These are phyloP conservation scores for Lonicera japonica DNA, from an alignment of 129 eudicot genomes.

Conservation along the genomic window DNA sequence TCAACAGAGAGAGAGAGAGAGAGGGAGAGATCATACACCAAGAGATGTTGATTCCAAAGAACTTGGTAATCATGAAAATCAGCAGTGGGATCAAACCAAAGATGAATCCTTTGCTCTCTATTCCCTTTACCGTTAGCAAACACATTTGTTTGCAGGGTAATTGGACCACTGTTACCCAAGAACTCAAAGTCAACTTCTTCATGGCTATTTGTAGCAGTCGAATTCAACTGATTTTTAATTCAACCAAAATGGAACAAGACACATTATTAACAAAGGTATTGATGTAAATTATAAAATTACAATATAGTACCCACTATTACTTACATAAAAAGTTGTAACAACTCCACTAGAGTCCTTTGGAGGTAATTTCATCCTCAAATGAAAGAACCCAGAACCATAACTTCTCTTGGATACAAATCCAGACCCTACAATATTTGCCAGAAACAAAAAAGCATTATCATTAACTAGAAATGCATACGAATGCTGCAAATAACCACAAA, in stretches of 20 bases:
- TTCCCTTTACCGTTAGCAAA: slow-evolving; percentile 31
- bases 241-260: too few species aligned
- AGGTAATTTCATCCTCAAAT: slow-evolving; percentile 35
- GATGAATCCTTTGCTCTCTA: slow-evolving; percentile 39
- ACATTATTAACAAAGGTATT: background rate
- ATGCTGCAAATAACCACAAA: too few species aligned
- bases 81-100: slow-evolving; percentile 56
- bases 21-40: slow-evolving; percentile 31
- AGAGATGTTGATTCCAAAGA: slow-evolving; percentile 52
- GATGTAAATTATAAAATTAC: background rate
- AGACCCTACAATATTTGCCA: slow-evolving; percentile 17
- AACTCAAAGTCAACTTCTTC: slow-evolving; percentile 59
- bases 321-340: slow-evolving; percentile 34
- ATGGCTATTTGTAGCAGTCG: background rate
- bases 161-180: slow-evolving; percentile 39
- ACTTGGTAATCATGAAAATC: slow-evolving; percentile 47
- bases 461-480: too few species aligned
- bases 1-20: too few species aligned
- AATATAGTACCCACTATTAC: background rate
- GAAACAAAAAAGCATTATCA: too few species aligned
- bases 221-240: slow-evolving; percentile 1
- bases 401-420: slow-evolving; percentile 26
- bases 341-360: slow-evolving; percentile 29
- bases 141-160: slow-evolving; percentile 40
- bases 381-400: slow-evolving; percentile 30